phyloP scores from a whole-genome alignment of 495 filamentous ascomycete species.

The Astrothelium subdiscretum region DNA sequence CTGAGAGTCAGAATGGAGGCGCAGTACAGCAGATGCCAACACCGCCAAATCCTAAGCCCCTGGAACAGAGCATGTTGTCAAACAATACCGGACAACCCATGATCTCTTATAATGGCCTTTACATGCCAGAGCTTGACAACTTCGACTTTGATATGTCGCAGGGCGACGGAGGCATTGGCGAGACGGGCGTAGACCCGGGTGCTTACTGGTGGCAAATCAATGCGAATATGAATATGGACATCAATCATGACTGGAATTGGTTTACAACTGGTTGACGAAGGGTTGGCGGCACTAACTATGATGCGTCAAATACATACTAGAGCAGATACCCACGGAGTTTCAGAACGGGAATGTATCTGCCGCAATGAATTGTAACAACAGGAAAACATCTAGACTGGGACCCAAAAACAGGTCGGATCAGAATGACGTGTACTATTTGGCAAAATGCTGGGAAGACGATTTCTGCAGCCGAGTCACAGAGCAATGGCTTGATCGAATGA shows the following conservation, averaged over 20 bases:
- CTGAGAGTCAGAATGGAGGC: not conserved
- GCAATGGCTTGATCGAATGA: no score
- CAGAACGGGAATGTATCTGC: not conserved
- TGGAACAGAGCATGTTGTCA: not conserved
- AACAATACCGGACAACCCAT: conserved; percentile 13
- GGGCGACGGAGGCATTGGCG: not conserved
- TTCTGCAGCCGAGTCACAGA: no score
- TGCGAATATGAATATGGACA: conserved; percentile 16
- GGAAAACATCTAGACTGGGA: no score
- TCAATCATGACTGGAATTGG: conserved; percentile 29
- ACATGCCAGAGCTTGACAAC: conserved; percentile 12
- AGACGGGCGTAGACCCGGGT: not conserved
- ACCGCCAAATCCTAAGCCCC: not conserved
- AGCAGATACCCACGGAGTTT: not conserved
- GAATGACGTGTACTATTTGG: no score
- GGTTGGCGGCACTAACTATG: not conserved
- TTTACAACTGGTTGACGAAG: conserved; percentile 14
- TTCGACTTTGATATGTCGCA: conserved; percentile 2
- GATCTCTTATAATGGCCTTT: conserved; percentile 22
- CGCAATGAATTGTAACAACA: not conserved
- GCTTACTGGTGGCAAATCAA: conserved; percentile 9
- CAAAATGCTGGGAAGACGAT: no score
- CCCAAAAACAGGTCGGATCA: no score
- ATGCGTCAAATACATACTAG: no score
- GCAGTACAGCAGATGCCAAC: not conserved